These are phyloP conservation scores for Hyphopichia wangnamkhiaoensis DNA, from an alignment of 1,139 yeast species.

Conservation along the genomic window DNA sequence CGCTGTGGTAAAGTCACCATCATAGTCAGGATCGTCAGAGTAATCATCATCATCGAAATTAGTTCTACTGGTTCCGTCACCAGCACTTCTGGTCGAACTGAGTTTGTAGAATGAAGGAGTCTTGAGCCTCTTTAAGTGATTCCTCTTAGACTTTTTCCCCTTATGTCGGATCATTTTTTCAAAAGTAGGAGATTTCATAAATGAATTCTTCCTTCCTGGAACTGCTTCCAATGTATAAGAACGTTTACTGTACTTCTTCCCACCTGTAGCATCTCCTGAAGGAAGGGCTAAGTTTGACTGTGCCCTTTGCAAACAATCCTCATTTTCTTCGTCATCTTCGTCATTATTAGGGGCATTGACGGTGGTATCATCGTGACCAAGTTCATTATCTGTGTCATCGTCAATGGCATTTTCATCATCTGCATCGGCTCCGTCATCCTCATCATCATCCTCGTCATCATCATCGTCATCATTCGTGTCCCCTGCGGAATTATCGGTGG, in stretches of 20 bases:
- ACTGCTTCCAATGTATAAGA: slow-evolving; percentile 49
- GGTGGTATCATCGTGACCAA: slow-evolving; percentile 5
- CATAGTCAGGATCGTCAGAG: slow-evolving; percentile 19
- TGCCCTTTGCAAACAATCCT: slow-evolving; percentile 22
- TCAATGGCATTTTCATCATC: slow-evolving; percentile 16
- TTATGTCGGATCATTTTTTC: slow-evolving; percentile 26
- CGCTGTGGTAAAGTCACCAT: slow-evolving; percentile 12
- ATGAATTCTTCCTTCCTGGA: slow-evolving; percentile 15
- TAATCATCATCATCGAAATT: slow-evolving; percentile 5
- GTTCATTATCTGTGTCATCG: slow-evolving; percentile 14
- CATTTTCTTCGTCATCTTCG: slow-evolving; percentile 23
- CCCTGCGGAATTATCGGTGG: slow-evolving; percentile 5
- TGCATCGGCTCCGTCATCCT: slow-evolving; percentile 15
- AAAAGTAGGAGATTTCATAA: slow-evolving; percentile 46
- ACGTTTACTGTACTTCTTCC: slow-evolving; percentile 37
- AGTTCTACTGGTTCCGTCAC: neutral
- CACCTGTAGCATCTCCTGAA: slow-evolving; percentile 36
- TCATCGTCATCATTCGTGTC: slow-evolving; percentile 15
- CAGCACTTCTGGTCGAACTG: neutral
- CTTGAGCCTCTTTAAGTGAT: slow-evolving; percentile 8
- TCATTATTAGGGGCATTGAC: slow-evolving; percentile 20
- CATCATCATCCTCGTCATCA: slow-evolving; percentile 14
- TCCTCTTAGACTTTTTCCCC: slow-evolving; percentile 9
- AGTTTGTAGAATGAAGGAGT: slow-evolving; percentile 6
- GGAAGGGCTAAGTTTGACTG: slow-evolving; percentile 38